Conservation (phyloP, 768 basidiomycete genomes). For the Tulasnella sp. region DNA sequence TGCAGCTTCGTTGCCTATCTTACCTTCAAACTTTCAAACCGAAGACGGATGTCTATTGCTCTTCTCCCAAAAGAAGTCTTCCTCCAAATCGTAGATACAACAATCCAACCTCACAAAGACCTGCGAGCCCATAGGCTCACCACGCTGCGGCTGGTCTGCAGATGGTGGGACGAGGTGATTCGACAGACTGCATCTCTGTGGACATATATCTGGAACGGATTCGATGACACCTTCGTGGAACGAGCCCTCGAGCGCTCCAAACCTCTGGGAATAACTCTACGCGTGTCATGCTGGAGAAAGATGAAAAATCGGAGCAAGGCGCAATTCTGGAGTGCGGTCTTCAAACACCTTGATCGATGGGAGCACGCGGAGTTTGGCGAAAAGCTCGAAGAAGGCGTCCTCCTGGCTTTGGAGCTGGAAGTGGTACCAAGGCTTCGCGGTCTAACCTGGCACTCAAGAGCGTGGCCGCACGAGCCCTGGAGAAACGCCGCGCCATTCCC, state of each 20-base stretch:
- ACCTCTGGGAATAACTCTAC: background rate
- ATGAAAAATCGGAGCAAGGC: background rate
- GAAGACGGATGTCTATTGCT: background rate
- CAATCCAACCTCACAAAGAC: background rate
- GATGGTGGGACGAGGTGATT: background rate
- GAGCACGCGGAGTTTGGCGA: background rate
- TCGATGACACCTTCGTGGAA: background rate
- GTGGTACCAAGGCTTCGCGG: background rate
- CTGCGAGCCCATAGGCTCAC: background rate
- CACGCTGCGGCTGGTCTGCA: background rate
- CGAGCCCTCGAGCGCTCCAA: background rate
- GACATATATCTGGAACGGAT: background rate
- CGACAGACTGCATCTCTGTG: background rate
- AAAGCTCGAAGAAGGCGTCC: background rate
- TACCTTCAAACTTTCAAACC: too few relatives aligned
- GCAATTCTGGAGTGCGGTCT: background rate
- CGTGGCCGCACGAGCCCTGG: background rate
- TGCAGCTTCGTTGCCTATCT: too few relatives aligned
- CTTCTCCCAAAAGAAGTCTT: background rate
- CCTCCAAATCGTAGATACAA: background rate
- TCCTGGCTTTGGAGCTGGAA: background rate
- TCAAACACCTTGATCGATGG: background rate
- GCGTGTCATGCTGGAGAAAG: background rate
- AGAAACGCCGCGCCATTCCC: background rate
- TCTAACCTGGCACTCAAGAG: background rate